A percentile compares a stretch with the other conserved stretches of the same genome.
phyloP scores from a whole-genome alignment of 2,329 filamentous ascomycete genomes.

The Pseudogymnoascus sp. region DNA sequence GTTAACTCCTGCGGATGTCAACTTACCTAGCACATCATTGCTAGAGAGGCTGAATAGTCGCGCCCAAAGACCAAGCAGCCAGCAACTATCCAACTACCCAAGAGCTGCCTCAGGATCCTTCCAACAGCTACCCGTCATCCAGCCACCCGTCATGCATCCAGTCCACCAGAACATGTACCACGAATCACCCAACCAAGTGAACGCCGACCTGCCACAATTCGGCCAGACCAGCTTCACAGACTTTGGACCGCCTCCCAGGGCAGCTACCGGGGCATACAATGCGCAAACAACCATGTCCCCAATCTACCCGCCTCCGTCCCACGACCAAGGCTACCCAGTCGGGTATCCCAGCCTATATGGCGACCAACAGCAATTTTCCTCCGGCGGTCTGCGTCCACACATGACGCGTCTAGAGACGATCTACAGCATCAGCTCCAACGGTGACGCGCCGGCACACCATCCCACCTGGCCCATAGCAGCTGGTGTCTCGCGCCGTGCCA shows the following conservation, averaged over 20 bases:
- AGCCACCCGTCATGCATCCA: not conserved
- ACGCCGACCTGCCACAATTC: not conserved
- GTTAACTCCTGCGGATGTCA: slow-evolving; percentile 3
- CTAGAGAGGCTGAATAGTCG: not conserved
- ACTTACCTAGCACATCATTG: not conserved
- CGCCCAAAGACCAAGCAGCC: not conserved
- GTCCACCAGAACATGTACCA: not conserved
- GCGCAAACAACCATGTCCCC: slow-evolving; percentile 13
- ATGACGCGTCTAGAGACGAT: slow-evolving; percentile 52
- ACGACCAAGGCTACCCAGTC: slow-evolving; percentile 8
- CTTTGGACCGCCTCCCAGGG: not conserved
- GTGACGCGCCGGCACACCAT: slow-evolving; percentile 23
- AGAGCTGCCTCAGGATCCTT: not conserved
- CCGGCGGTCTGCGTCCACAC: slow-evolving; percentile 37
- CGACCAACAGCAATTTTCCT: slow-evolving; percentile 42
- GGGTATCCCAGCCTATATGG: slow-evolving; percentile 18
- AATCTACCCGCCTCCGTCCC: slow-evolving; percentile 19
- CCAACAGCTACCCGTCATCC: not conserved
- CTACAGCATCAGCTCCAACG: slow-evolving; percentile 36
- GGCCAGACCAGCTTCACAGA: not conserved
- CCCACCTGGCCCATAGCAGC: slow-evolving; percentile 16
- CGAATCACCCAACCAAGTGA: not conserved
- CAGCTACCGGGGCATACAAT: not conserved
- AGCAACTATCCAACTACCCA: not conserved
- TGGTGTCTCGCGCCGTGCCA: slow-evolving; percentile 33